A percentile compares a stretch with the other conserved stretches of the same genome.
phyloP scores from a whole-genome alignment of 257 asterid genomes.

The Echium plantagineum region DNA sequence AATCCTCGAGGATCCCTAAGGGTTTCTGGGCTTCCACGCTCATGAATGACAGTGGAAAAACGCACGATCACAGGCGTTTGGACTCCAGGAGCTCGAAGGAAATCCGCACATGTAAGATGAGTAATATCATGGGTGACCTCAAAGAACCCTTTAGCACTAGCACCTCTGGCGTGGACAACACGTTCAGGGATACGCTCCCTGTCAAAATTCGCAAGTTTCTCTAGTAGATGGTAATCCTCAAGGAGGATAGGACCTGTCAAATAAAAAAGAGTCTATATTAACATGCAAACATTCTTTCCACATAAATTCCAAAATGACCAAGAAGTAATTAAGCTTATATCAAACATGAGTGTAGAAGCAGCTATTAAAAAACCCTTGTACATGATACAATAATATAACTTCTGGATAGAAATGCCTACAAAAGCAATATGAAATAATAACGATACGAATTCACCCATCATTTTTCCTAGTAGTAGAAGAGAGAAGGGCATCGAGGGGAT shows the following conservation, averaged over 20 bases:
- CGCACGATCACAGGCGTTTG: conserved; percentile 88
- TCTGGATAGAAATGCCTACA: too few species aligned
- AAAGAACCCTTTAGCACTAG: not conserved
- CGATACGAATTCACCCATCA: too few species aligned
- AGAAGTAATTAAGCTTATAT: too few species aligned
- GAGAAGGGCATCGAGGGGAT: too few species aligned
- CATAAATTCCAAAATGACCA: too few species aligned
- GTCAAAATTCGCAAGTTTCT: not conserved
- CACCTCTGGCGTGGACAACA: not conserved
- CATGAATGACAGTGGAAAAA: conserved; percentile 93
- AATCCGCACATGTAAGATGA: conserved; percentile 30
- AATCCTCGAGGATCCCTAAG: conserved; percentile 91
- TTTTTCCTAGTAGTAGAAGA: too few species aligned
- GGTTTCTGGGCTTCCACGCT: conserved; percentile 98
- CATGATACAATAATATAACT: too few species aligned
- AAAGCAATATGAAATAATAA: too few species aligned
- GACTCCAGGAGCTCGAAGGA: conserved; percentile 93
- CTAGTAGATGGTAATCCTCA: not conserved
- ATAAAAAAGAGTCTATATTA: too few species aligned
- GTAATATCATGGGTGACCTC: not conserved
- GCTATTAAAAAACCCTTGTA: too few species aligned
- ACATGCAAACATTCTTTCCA: not conserved
- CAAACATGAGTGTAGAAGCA: too few species aligned
- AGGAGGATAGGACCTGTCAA: not conserved
- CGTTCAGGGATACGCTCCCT: not conserved